A percentile compares a stretch with the other conserved stretches of the same genome.
Evolutionary conservation across 2,329 filamentous ascomycete species (phyloP).

Genomic region (Boeremia exigua): DNA sequence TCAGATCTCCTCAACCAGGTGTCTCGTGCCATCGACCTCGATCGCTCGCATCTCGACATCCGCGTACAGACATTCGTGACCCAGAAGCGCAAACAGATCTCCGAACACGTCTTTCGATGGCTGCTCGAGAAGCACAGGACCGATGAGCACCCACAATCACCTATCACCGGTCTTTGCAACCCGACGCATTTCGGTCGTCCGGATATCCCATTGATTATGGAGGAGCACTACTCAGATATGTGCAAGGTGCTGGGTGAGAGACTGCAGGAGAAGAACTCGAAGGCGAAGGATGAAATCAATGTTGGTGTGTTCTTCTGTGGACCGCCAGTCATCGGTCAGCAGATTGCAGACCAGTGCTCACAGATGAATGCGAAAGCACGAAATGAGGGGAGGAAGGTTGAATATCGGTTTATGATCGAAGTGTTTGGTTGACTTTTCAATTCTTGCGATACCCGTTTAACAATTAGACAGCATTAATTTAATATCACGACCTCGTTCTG

Average conservation of each 20-base stretch:
- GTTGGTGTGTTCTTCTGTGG: slow-evolving; percentile 66
- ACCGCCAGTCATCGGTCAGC: slow-evolving; percentile 60
- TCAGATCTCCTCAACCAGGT: slow-evolving; percentile 61
- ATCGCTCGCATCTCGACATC: slow-evolving; percentile 55
- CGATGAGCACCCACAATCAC: slow-evolving; percentile 57
- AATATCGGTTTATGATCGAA: slow-evolving; percentile 66
- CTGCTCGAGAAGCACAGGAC: slow-evolving; percentile 64
- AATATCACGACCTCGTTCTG: neutral
- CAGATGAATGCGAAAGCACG: slow-evolving; percentile 59
- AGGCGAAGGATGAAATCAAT: slow-evolving; percentile 47
- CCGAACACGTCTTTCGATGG: slow-evolving; percentile 62
- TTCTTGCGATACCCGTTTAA: neutral
- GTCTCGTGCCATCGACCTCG: slow-evolving; percentile 45
- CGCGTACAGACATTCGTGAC: slow-evolving; percentile 65
- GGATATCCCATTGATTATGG: slow-evolving; percentile 60
- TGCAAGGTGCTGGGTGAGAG: slow-evolving; percentile 37
- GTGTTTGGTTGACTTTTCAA: slow-evolving; percentile 55
- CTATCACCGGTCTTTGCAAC: slow-evolving; percentile 61
- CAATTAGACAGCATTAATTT: neutral
- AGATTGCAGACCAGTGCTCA: slow-evolving; percentile 61
- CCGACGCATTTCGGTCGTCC: slow-evolving; percentile 62
- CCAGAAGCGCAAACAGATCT: slow-evolving; percentile 60
- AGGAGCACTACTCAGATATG: slow-evolving; percentile 63
- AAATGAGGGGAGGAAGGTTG: slow-evolving; percentile 59
- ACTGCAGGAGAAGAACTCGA: slow-evolving; percentile 28